These are phyloP conservation scores for Colletotrichum aenigma DNA, from an alignment of 2,329 filamentous ascomycete species.

Conservation along the genomic window DNA sequence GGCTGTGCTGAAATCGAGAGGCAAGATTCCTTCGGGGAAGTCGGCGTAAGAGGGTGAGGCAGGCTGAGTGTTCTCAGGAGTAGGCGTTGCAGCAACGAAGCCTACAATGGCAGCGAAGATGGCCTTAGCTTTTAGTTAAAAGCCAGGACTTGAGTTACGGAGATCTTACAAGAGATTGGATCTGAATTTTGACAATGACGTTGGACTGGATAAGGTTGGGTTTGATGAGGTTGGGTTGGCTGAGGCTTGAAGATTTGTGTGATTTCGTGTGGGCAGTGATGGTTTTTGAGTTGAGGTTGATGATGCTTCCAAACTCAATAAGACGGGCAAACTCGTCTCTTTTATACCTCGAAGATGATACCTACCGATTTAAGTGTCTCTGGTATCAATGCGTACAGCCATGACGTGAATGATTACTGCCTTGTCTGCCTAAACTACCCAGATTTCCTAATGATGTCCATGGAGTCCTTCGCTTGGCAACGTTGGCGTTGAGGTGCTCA, in stretches of 20 bases:
- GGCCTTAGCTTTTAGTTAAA: neutral
- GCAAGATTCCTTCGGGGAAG: neutral
- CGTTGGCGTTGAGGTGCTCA: neutral
- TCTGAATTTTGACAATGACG: neutral
- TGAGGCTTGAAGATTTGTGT: neutral
- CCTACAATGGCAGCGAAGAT: neutral
- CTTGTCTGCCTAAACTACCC: neutral
- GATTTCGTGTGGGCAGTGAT: neutral
- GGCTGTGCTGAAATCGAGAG: neutral
- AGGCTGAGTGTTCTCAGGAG: neutral
- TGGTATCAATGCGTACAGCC: neutral
- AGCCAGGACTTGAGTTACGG: neutral
- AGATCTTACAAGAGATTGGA: neutral
- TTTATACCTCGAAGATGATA: neutral
- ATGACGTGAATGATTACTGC: neutral
- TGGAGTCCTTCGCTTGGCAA: neutral
- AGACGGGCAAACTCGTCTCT: neutral
- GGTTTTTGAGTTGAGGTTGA: neutral
- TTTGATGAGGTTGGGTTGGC: neutral
- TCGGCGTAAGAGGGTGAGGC: neutral
- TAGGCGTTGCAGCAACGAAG: neutral
- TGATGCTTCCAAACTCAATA: neutral
- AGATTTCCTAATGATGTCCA: neutral
- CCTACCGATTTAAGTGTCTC: neutral
- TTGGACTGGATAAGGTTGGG: neutral